Evolutionary conservation across 2,329 filamentous ascomycete species (phyloP).

Genomic region (Neurospora sp.): DNA sequence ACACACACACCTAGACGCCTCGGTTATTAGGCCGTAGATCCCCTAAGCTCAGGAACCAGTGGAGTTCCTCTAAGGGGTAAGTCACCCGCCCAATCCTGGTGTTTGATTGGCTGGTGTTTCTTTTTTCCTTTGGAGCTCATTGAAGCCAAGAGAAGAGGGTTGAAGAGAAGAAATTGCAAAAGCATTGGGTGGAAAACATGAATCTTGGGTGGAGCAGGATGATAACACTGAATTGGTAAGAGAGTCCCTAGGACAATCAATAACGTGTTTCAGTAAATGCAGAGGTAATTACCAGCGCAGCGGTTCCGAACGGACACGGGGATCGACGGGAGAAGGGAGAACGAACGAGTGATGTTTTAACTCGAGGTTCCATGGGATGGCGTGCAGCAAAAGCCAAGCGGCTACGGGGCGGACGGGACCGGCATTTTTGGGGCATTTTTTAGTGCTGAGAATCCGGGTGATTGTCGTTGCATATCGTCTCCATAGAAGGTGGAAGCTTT

Average conservation of each 20-base stretch:
- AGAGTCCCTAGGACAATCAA: background rate
- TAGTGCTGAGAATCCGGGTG: background rate
- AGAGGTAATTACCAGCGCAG: background rate
- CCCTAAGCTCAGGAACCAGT: background rate
- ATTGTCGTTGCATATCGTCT: background rate
- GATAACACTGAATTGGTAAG: background rate
- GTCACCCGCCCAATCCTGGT: background rate
- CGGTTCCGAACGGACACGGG: background rate
- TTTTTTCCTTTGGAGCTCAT: background rate
- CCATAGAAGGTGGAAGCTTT: background rate
- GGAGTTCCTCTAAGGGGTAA: background rate
- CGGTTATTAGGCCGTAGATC: background rate
- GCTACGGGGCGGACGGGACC: background rate
- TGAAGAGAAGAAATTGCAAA: background rate
- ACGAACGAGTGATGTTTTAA: background rate
- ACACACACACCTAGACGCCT: background rate
- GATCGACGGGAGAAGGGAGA: background rate
- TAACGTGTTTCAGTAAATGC: background rate
- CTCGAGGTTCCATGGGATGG: background rate
- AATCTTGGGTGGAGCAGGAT: background rate
- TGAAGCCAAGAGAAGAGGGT: background rate
- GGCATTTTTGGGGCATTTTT: background rate
- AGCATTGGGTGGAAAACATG: background rate
- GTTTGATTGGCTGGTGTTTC: background rate
- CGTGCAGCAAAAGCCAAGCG: background rate